phyloP scores from a whole-genome alignment of 23 red algal genomes.

The Gracilaria caudata region DNA sequence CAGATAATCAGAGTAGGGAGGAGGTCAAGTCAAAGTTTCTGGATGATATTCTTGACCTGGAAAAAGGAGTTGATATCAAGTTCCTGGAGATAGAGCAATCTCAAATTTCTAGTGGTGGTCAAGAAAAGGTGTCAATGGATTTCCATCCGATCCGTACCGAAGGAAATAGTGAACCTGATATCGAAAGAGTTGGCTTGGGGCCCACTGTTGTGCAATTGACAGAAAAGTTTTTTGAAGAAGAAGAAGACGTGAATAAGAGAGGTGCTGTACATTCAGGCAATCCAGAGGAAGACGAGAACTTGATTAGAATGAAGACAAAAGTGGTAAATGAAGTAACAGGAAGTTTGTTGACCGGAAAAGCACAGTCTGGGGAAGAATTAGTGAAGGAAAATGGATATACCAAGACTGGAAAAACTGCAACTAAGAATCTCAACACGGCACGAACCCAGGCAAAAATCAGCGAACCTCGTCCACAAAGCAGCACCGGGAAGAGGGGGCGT shows the following conservation, averaged over 20 bases:
- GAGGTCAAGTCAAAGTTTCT: background rate
- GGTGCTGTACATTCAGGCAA: background rate
- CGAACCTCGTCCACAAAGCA: background rate
- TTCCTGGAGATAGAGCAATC: background rate
- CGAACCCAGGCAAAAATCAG: background rate
- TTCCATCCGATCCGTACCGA: background rate
- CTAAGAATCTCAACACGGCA: background rate
- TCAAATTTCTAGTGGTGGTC: background rate
- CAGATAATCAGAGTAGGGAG: background rate
- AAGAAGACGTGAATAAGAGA: background rate
- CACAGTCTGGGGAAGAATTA: background rate
- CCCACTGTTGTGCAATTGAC: background rate
- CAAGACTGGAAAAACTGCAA: background rate
- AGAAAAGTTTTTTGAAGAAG: background rate
- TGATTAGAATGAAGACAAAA: background rate
- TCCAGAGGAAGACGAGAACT: background rate
- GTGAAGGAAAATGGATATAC: background rate
- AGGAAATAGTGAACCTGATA: background rate
- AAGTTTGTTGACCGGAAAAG: background rate
- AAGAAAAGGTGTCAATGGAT: background rate
- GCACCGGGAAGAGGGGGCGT: background rate
- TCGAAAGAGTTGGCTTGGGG: background rate
- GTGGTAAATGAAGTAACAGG: background rate
- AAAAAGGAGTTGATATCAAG: background rate
- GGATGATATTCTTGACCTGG: constrained; percentile 7